Evolutionary conservation across 2,329 filamentous ascomycete genomes (phyloP).

Genomic region (Lecanicillium sp.): DNA sequence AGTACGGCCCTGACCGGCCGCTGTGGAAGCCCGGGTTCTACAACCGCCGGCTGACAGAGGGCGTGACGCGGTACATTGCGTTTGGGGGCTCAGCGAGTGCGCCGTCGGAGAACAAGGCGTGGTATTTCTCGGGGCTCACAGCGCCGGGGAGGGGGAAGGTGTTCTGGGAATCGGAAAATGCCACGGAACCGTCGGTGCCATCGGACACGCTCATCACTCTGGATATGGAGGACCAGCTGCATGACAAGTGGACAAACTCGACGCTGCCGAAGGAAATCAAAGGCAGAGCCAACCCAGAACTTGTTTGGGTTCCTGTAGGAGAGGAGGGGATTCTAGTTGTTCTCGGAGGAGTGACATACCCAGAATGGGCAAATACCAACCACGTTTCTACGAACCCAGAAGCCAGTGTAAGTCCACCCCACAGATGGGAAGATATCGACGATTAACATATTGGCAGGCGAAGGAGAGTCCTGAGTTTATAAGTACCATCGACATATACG

Average conservation of each 20-base stretch:
- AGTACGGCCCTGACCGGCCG: constrained; percentile 41
- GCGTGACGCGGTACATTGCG: constrained; percentile 55
- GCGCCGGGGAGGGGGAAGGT: constrained; percentile 46
- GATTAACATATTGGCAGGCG: constrained; percentile 36
- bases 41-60: constrained; percentile 32
- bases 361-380: constrained; percentile 37
- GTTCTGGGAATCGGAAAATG: constrained; percentile 26
- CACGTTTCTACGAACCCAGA: constrained; percentile 24
- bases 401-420: constrained; percentile 28
- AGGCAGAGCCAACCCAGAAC: constrained; percentile 56
- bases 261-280: constrained; percentile 44
- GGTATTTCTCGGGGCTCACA: constrained; percentile 62
- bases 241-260: constrained; percentile 50
- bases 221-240: constrained; percentile 47
- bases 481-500: constrained; percentile 68
- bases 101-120: constrained; percentile 65
- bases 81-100: constrained; percentile 58
- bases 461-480: constrained; percentile 65
- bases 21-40: constrained; percentile 40
- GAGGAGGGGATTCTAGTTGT: constrained; percentile 69
- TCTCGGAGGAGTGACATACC: constrained; percentile 65
- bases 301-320: constrained; percentile 74
- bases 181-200: constrained; percentile 34
- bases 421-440: not conserved
- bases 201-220: constrained; percentile 55